Evolutionary conservation across 495 filamentous ascomycete genomes (phyloP).

Genomic region (Cenococcum geophilum): DNA sequence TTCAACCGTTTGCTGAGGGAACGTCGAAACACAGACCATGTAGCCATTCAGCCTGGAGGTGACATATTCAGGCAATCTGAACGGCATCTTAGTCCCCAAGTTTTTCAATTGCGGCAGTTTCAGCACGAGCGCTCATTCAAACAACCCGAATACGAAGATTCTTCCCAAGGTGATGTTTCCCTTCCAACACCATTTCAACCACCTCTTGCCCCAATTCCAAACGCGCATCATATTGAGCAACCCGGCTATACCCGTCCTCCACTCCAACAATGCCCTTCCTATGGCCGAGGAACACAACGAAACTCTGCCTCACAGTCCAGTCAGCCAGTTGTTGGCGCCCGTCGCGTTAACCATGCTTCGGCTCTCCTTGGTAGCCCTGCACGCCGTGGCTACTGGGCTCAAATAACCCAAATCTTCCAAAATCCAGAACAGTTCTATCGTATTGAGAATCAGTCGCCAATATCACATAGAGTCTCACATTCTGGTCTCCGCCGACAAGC

Average conservation of each 20-base stretch:
- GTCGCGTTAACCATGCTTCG: not conserved
- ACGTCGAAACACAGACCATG: not conserved
- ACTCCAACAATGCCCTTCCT: not conserved
- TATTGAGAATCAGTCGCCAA: not conserved
- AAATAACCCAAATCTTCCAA: not conserved
- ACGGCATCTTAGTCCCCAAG: not conserved
- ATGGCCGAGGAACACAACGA: not conserved
- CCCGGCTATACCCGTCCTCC: not conserved
- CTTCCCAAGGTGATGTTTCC: not conserved
- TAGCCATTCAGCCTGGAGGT: not conserved
- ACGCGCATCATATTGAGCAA: not conserved
- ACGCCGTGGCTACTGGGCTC: not conserved
- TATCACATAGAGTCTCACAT: not conserved
- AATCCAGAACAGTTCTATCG: not conserved
- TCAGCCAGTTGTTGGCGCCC: not conserved
- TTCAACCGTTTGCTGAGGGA: not conserved
- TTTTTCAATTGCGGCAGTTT: not conserved
- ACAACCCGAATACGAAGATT: not conserved
- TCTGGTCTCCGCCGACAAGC: not conserved
- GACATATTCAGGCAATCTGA: not conserved
- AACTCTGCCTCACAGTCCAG: not conserved
- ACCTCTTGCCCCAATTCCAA: not conserved
- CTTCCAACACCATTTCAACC: not conserved
- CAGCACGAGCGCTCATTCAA: not conserved
- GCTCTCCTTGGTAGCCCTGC: slow-evolving; percentile 2